phyloP scores from a whole-genome alignment of 176 grass and related monocot species.

The Alopecurus myosuroides region DNA sequence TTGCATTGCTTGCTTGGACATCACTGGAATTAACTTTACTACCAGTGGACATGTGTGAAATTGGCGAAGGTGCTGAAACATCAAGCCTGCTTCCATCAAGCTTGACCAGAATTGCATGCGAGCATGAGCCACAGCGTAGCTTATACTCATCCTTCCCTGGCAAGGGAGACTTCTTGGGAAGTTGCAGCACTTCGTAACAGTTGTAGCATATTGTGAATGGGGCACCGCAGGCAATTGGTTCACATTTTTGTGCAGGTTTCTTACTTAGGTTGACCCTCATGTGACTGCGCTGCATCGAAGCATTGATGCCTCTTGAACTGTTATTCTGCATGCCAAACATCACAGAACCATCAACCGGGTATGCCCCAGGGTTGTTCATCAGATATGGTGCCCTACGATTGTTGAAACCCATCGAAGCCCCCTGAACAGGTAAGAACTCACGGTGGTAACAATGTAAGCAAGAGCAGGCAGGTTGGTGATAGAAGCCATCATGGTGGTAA shows the following conservation, averaged over 20 bases:
- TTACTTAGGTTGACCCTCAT: slow-evolving; percentile 46
- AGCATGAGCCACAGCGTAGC: slow-evolving; percentile 78
- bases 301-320: slow-evolving; percentile 40
- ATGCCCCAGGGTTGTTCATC: slow-evolving; percentile 31
- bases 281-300: slow-evolving; percentile 27
- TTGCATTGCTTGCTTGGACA: slow-evolving; percentile 29
- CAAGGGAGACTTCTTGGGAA: slow-evolving; percentile 51
- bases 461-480: slow-evolving; percentile 85
- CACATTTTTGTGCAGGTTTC: slow-evolving; percentile 51
- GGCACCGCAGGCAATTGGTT: slow-evolving; percentile 68
- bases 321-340: slow-evolving; percentile 38
- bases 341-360: slow-evolving; percentile 24
- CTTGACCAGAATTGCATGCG: slow-evolving; percentile 56
- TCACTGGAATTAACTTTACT: slow-evolving; percentile 41
- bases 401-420: slow-evolving; percentile 43
- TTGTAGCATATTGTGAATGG: slow-evolving; percentile 91
- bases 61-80: slow-evolving; percentile 54
- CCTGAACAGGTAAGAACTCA: slow-evolving; percentile 42
- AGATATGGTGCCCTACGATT: slow-evolving; percentile 43
- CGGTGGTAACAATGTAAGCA: slow-evolving; percentile 62
- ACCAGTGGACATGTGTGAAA: slow-evolving; percentile 29
- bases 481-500: slow-evolving; percentile 93
- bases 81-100: slow-evolving; percentile 68
- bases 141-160: slow-evolving; percentile 62
- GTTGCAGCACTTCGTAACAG: slow-evolving; percentile 84